Evolutionary conservation across 2,329 filamentous ascomycete species (phyloP).

Genomic region (Epichloe brachyelytri): DNA sequence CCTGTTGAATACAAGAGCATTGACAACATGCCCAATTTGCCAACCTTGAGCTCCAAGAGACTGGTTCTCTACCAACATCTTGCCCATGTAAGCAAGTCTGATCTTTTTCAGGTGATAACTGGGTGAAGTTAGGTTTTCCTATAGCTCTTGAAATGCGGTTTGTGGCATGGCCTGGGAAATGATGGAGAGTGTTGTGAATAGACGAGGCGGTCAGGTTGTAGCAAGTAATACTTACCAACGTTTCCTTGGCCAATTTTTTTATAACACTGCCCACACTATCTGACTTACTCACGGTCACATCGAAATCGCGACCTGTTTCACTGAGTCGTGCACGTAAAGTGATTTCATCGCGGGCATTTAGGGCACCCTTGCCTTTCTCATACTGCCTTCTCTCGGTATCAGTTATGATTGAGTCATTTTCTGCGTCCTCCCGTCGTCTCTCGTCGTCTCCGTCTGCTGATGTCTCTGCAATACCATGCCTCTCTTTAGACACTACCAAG

Average conservation of each 20-base stretch:
- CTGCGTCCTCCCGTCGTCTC: background rate
- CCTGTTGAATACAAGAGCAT: constrained; percentile 54
- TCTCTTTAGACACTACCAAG: constrained; percentile 26
- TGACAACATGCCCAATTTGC: constrained; percentile 62
- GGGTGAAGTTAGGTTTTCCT: background rate
- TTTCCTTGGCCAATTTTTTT: constrained; percentile 36
- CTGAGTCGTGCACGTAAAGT: constrained; percentile 51
- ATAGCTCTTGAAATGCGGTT: no score
- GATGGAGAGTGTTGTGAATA: background rate
- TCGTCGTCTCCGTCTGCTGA: constrained; percentile 24
- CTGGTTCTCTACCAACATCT: constrained; percentile 56
- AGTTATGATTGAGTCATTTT: constrained; percentile 13
- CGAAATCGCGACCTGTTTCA: constrained; percentile 52
- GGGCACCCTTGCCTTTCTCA: constrained; percentile 47
- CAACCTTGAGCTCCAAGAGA: constrained; percentile 60
- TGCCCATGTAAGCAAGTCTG: constrained; percentile 69
- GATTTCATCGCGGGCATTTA: constrained; percentile 40
- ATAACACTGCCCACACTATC: constrained; percentile 55
- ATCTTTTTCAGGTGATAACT: constrained; percentile 50
- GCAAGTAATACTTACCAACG: constrained; percentile 6
- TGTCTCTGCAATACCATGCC: constrained; percentile 19
- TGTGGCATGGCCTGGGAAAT: background rate
- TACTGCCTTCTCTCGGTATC: constrained; percentile 31
- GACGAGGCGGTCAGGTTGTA: background rate
- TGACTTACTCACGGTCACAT: constrained; percentile 40